Conservation (phyloP, 1,139 yeast species). For the Zhuliangozyma blackwelliae region DNA sequence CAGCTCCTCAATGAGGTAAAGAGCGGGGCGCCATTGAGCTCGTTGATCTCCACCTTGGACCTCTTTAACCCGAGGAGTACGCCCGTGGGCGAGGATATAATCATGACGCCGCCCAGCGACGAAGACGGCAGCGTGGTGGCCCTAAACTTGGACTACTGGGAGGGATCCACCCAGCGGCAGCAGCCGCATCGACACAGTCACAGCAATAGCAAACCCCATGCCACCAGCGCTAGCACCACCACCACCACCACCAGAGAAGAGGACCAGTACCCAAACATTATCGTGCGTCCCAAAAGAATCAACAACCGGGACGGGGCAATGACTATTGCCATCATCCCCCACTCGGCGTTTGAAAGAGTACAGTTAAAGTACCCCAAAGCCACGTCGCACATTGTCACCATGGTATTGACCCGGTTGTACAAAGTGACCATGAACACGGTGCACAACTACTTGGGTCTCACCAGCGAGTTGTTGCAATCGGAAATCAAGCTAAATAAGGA, state of each 20-base stretch:
- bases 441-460: constrained; percentile 79
- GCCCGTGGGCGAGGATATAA: background rate
- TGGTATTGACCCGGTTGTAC: constrained; percentile 80
- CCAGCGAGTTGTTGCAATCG: constrained; percentile 74
- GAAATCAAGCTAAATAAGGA: constrained; percentile 63
- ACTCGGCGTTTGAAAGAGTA: constrained; percentile 71
- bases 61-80: constrained; percentile 30
- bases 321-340: constrained; percentile 90
- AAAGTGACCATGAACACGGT: constrained; percentile 90
- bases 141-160: constrained; percentile 7
- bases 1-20: constrained; percentile 81
- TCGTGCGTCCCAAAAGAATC: constrained; percentile 9
- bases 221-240: background rate
- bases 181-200: too few relatives aligned
- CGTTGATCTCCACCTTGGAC: constrained; percentile 74
- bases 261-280: constrained; percentile 9
- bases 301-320: constrained; percentile 1
- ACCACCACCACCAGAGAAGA: background rate
- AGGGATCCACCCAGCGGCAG: background rate
- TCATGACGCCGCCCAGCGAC: constrained; percentile 7
- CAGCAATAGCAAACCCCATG: background rate
- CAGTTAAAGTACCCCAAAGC: constrained; percentile 80
- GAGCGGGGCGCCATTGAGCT: constrained; percentile 81
- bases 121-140: constrained; percentile 5
- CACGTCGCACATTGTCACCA: constrained; percentile 90